Percentiles rank a stretch among this genome's conserved stretches.
These are phyloP conservation scores for Fusarium tuaranense DNA, from an alignment of 2,329 filamentous ascomycete genomes.

Conservation along the genomic window DNA sequence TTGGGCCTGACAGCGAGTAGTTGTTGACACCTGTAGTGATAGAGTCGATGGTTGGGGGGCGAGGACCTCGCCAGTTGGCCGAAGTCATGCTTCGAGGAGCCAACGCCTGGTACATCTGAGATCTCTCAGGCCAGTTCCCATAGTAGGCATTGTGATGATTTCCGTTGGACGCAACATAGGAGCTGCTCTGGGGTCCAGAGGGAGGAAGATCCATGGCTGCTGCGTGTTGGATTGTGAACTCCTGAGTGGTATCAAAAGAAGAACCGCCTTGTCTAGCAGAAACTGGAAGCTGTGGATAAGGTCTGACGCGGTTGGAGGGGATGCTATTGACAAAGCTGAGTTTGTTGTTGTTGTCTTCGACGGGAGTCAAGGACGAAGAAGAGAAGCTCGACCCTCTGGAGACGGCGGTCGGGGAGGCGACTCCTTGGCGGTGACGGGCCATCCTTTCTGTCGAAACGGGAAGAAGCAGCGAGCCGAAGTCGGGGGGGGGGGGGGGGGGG, in stretches of 20 bases:
- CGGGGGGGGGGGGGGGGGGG: background rate
- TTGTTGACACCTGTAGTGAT: slow-evolving; percentile 10
- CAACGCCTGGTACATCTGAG: slow-evolving; percentile 13
- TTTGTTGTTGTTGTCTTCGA: slow-evolving; percentile 8
- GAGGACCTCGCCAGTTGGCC: slow-evolving; percentile 38
- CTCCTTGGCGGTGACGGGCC: slow-evolving; percentile 3
- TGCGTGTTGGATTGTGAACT: background rate
- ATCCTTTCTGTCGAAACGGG: background rate
- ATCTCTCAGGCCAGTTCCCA: slow-evolving; percentile 27
- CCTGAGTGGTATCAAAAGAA: background rate
- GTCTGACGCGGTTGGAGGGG: background rate
- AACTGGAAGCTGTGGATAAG: slow-evolving; percentile 2
- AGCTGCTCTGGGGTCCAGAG: slow-evolving; percentile 8
- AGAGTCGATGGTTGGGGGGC: slow-evolving; percentile 8
- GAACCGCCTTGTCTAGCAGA: background rate
- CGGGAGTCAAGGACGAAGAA: slow-evolving; percentile 3
- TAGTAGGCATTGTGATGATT: slow-evolving; percentile 14
- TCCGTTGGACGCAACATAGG: slow-evolving; percentile 4
- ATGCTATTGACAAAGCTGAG: background rate
- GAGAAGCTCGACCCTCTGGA: background rate
- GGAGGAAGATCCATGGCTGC: slow-evolving; percentile 17
- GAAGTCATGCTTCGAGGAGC: slow-evolving; percentile 38
- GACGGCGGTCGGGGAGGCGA: background rate
- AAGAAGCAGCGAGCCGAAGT: background rate
- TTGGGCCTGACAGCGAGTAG: slow-evolving; percentile 24